Evolutionary conservation across 257 asterid species (phyloP), one percentile per base, ranked within the genome.

Genomic region (Gentiana macrophylla): DNA sequence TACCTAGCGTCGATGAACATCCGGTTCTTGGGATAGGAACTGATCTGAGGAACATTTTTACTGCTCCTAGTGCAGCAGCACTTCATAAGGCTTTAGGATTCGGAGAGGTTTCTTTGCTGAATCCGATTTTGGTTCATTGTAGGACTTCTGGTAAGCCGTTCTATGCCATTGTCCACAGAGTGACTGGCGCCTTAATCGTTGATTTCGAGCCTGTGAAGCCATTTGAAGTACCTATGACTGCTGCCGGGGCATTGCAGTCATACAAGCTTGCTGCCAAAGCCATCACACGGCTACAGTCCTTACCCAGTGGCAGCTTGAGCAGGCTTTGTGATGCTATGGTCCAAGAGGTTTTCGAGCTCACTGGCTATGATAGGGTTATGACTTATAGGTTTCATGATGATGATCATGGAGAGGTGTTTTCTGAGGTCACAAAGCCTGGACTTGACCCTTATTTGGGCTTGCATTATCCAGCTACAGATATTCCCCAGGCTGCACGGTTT

Each of bases 171-270:
- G 70, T 91, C 53, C 98, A 91, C 49, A 69, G 96, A 67, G 96
- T 91, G 52, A 91, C 98, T 0, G 94, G 95, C 41, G 75, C 92
- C 69, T 73, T 91, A 50, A 76, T 91, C 33, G 68, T 91, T 11
- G 98, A 91, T 71, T 91, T 91, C 52, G 98, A 91, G 91, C 98
- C 96, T 10, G 98, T 91, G 63, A 91, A 84, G 76, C 96, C 95
- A 57, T 81, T 80, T 46, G 98, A 91, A 75, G 96, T 81, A 45
- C 95, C 98, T 37, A 80, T 84, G 94, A 87, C 98, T 52, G 96
- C 98, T 38, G 98, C 98, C 8, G 98, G 98, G 37, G 98, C 98
- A 8, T 60, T 91, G 61, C 96, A 91, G 49, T 91, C 98, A 0
- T 91, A 91, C 62, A 91, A 91, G 75, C 94, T 91, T 35, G 98